Base-by-base conservation (phyloP, 2,329 filamentous ascomycete species). In the Tolypocladium ovalisporum region DNA sequence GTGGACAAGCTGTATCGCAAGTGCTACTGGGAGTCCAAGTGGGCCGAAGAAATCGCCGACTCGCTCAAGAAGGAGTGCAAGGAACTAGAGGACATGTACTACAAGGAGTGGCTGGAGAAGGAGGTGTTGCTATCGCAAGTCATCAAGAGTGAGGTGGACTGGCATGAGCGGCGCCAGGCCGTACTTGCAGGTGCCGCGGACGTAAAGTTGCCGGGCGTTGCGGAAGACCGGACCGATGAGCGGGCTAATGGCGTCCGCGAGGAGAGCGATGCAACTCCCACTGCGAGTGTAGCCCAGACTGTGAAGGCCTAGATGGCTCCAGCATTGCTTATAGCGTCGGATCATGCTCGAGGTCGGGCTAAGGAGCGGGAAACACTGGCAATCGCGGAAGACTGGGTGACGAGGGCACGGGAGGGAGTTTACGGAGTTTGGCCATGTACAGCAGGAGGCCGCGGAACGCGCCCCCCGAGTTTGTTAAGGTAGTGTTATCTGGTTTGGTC, bases 21-120 rank as follows among this genome's bases (percentile, higher is more conserved):
- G 47, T 89, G 85, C 73, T 80, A 82, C 57, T 80, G 84, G 63
- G 87, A 93, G 68, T 71, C 89, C 22, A 83, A 85, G 62, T 92
- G 88, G 87, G 86, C 86, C 1, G 80, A 85, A 62, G 79, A 84
- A 59, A 86, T 92, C 55, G 76, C 78, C 58, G 84, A 88, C 55
- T 71, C 76, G 42, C 75, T 94, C 54, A 80, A 80, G 63, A 76
- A 75, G 56, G 85, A 91, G 68, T 83, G 85, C 62, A 83, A 85
- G 61, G 74, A 75, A 49, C 80, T 87, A 70, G 88, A 93, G 69
- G 81, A 82, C 39, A 66, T 78, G 15, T 85, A 87, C 70, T 83
- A 83, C 68, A 79, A 84, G 60, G 88, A 90, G 67, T 94, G 89
- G 89, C 75, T 84, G 17, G 84, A 89, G 71, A 93, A 93, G 71